phyloP scores from a whole-genome alignment of 805 yeast genomes.

The Wickerhamomyces ciferrii region DNA sequence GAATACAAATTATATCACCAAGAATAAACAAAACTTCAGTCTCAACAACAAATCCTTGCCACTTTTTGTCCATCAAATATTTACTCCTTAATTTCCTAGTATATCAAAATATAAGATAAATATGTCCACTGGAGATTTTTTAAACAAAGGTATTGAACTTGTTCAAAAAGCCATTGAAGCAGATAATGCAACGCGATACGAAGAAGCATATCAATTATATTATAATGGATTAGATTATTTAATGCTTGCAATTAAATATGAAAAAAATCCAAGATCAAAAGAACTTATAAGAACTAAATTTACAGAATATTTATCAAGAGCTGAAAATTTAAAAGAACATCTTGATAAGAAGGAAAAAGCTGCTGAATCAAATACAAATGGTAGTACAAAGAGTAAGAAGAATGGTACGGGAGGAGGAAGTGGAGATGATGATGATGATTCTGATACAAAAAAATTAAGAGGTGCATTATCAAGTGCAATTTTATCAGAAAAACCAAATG shows the following conservation, averaged over 20 bases:
- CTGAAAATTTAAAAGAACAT: constrained; percentile 90
- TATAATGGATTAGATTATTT: constrained; percentile 91
- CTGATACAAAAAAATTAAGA: constrained; percentile 82
- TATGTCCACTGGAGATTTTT: constrained; percentile 64
- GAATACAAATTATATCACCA: no score
- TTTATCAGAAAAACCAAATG: constrained; percentile 86
- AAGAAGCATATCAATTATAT: constrained; percentile 90
- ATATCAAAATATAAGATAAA: not conserved
- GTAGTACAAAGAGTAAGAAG: constrained; percentile 46
- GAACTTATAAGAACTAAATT: constrained; percentile 85
- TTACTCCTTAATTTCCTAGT: not conserved
- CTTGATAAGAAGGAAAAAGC: constrained; percentile 56
- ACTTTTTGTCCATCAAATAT: no score
- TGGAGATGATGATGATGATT: constrained; percentile 63
- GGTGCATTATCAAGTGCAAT: constrained; percentile 92
- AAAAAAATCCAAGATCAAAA: constrained; percentile 84
- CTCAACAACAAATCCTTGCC: not conserved
- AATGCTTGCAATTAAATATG: constrained; percentile 93
- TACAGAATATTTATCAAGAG: constrained; percentile 86
- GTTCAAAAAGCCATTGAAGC: constrained; percentile 95
- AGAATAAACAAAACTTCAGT: no score
- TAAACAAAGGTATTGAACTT: constrained; percentile 90
- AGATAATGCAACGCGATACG: constrained; percentile 83
- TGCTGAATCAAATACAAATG: constrained; percentile 31
- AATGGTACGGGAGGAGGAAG: constrained; percentile 52